These are phyloP conservation scores for Solanum hybrid DNA, from an alignment of 305 asterid genomes.

Conservation along the genomic window DNA sequence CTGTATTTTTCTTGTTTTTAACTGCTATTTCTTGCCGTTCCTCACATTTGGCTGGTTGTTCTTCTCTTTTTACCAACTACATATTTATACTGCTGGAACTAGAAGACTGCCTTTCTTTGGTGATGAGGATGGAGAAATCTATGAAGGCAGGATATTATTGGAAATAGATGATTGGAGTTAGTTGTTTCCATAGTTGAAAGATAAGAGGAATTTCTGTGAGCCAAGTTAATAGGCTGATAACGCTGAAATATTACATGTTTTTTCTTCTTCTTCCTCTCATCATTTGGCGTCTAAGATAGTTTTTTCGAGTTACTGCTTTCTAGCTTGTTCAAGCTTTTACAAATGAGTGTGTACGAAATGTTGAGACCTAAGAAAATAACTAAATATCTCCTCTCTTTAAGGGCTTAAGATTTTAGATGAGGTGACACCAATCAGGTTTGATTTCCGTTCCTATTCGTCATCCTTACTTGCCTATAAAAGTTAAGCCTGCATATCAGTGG, in stretches of 20 bases:
- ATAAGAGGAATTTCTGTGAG: not conserved
- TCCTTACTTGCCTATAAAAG: not conserved
- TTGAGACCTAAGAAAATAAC: not conserved
- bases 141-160: not conserved
- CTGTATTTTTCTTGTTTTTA: not conserved
- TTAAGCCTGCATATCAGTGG: not conserved
- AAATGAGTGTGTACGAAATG: not conserved
- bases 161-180: not conserved
- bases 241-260: not conserved
- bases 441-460: not conserved
- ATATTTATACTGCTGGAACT: not conserved
- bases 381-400: not conserved
- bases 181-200: not conserved
- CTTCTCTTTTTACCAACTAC: not conserved
- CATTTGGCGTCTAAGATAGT: not conserved
- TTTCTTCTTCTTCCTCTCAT: not conserved
- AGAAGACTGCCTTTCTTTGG: not conserved
- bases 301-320: not conserved
- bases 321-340: not conserved
- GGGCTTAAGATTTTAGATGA: not conserved
- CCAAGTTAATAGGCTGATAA: not conserved
- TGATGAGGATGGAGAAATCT: not conserved
- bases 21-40: not conserved
- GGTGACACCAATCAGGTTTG: not conserved
- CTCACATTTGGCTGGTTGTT: not conserved